A percentile compares a stretch with the other conserved stretches of the same genome.
These are phyloP conservation scores for Eucalyptus polyanthemos DNA, from an alignment of 345 rosid species.

Conservation along the genomic window DNA sequence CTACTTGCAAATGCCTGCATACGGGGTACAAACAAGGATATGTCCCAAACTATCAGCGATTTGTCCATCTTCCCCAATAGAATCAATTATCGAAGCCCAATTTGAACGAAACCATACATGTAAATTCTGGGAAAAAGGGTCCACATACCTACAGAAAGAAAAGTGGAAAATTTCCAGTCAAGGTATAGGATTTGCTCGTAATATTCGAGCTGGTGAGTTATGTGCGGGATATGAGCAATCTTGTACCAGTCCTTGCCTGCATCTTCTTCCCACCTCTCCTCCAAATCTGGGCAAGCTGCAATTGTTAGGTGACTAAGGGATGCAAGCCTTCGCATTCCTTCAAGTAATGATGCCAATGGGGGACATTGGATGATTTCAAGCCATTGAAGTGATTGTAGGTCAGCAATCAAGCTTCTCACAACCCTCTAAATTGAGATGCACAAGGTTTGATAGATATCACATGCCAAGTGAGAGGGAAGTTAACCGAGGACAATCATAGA, in stretches of 20 bases:
- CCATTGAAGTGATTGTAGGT: too few species aligned
- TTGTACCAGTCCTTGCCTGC: background rate
- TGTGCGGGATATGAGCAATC: background rate
- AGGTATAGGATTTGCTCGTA: background rate
- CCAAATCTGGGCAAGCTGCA: fast-evolving
- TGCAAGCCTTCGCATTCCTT: too few species aligned
- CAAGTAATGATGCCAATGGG: background rate
- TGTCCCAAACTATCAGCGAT: background rate
- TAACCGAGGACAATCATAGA: background rate
- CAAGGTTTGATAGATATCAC: background rate
- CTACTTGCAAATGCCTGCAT: too few species aligned
- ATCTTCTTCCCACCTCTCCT: background rate
- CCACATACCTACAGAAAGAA: background rate
- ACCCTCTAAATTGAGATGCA: background rate
- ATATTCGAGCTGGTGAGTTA: background rate
- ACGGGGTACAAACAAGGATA: too few species aligned
- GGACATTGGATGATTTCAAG: background rate
- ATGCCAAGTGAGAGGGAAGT: background rate
- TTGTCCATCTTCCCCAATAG: background rate
- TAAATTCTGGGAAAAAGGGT: background rate
- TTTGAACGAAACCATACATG: background rate
- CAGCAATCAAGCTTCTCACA: background rate
- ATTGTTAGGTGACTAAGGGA: background rate
- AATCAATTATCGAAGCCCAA: background rate
- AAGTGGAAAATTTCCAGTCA: too few species aligned